Base-by-base conservation (phyloP, 345 rosid species). In the Citrus unshiu region DNA sequence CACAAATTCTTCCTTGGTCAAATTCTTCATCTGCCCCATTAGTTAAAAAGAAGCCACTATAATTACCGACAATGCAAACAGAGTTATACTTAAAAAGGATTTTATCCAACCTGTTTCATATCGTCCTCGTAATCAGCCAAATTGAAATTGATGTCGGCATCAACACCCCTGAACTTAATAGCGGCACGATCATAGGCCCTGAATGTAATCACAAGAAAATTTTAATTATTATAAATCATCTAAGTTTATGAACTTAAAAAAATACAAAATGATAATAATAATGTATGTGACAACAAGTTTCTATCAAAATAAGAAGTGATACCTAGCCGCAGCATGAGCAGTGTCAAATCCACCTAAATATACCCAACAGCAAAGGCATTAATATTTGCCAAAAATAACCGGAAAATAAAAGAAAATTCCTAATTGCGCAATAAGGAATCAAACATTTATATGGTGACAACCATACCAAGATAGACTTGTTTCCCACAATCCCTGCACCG, bases 111-210 rank as follows among this genome's bases (percentile, higher is more conserved):
- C 96, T 92, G 97, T 74, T 87, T 88, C 85, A 93, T 83, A 77
- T 95, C 98, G 27, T 95, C 98, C 56, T 95, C 96, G 65, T 95
- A 95, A 83, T 95, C 99, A 40, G 84, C 78, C 2, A 90, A 90
- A 83, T 35, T 87, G 84, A 95, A 95, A 83, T 95, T 95, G 77
- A 95, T 95, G 85, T 95, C 99, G 57, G 98, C 99, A 81, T 89
- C 96, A 76, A 88, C 89, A 24, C 99, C 99, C 85, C 99, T 91
- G 81, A 95, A 95, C 84, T 91, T 95, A 54, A 95, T 91, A 76
- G 99, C 99, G 74, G 98, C 99, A 83, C 95, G 90, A 86, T 95
- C 99, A 81, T 95, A 95, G 25, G 99, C 97, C 89, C 99, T 93
- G 80, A 67, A 83, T 7, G 60, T 75, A 80, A 71, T 10, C 29